phyloP scores from a whole-genome alignment of 345 rosid genomes.

The Eucalyptus virginea region DNA sequence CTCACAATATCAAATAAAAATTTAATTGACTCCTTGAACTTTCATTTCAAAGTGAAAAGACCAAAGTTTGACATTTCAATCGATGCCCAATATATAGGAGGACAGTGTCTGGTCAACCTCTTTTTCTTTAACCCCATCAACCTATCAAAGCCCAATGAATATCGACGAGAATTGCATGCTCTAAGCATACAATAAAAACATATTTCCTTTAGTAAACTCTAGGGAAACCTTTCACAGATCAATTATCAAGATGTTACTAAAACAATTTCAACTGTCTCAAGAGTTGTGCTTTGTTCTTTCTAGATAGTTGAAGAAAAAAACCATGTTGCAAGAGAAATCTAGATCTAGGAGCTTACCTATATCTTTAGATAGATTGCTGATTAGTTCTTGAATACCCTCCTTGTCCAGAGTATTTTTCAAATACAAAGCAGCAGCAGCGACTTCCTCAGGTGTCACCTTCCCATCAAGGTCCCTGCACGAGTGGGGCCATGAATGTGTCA shows the following conservation, averaged over 20 bases:
- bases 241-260: not conserved
- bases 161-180: not conserved
- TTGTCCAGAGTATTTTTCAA: conserved; percentile 63
- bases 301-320: not conserved
- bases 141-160: not conserved
- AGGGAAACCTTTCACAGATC: not conserved
- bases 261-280: not conserved
- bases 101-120: not conserved
- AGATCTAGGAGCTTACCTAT: conserved; percentile 25
- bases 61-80: not conserved
- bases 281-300: not conserved
- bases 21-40: not conserved
- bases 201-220: not conserved
- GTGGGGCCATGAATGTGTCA: not conserved
- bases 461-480: conserved; percentile 65
- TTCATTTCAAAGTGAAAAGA: not conserved
- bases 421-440: conserved; percentile 74
- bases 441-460: conserved; percentile 83
- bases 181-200: not conserved
- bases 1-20: not conserved
- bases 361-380: conserved; percentile 71
- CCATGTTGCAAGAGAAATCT: too few relatives aligned
- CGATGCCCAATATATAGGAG: not conserved
- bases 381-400: conserved; percentile 69
- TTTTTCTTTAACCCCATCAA: not conserved